Percentiles rank a stretch among this genome's conserved stretches.
Evolutionary conservation across 202 grass and related monocot genomes (phyloP).

Genomic region (Carex arenaria): DNA sequence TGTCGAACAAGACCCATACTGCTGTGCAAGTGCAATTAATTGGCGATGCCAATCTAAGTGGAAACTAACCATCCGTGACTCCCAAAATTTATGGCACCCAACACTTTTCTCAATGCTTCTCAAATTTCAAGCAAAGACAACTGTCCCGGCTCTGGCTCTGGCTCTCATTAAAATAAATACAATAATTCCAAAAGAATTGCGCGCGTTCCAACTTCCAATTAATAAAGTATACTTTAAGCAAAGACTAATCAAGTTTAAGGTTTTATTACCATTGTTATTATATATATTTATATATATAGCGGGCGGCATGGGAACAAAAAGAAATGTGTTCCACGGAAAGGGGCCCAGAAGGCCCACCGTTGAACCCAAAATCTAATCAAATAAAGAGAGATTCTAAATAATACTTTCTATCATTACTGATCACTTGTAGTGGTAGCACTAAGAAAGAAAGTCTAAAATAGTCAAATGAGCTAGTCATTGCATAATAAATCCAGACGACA

Average conservation of each 20-base stretch:
- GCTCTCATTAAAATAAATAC: not conserved
- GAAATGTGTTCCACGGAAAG: not conserved
- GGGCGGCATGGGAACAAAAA: constrained; percentile 17
- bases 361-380: constrained; percentile 13
- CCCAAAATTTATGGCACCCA: not conserved
- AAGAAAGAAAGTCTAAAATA: not conserved
- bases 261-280: not conserved
- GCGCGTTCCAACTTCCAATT: not conserved
- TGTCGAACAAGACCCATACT: not conserved
- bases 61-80: not conserved
- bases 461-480: constrained; percentile 7
- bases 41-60: not conserved
- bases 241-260: not conserved
- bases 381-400: constrained; percentile 1
- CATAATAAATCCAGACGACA: constrained; percentile 10
- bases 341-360: not conserved
- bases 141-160: not conserved
- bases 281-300: constrained; percentile 10
- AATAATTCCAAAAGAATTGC: no score
- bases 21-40: constrained; percentile 4
- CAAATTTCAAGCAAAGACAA: not conserved
- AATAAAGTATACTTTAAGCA: not conserved
- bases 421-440: not conserved
- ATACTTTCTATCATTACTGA: not conserved
- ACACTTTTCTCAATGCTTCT: not conserved